These are phyloP conservation scores for Rosa lucieae DNA, from an alignment of 306 rosid species.

Conservation along the genomic window DNA sequence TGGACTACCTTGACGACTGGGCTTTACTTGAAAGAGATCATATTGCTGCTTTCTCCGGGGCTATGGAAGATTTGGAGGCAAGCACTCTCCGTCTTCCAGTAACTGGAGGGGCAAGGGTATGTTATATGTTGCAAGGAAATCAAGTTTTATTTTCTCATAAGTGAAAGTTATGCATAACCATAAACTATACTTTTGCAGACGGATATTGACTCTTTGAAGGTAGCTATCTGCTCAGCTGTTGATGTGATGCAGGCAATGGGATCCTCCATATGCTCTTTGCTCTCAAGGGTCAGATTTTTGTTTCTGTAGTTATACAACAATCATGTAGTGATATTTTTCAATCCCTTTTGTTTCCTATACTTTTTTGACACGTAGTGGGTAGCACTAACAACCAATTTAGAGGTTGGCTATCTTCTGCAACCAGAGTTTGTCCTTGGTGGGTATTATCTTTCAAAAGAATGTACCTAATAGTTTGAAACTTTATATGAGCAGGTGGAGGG, in stretches of 20 bases:
- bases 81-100: constrained; percentile 93
- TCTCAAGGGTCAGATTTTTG: constrained; percentile 63
- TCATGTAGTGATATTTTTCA: not conserved
- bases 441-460: constrained; percentile 11
- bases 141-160: constrained; percentile 23
- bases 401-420: constrained; percentile 4
- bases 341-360: not conserved
- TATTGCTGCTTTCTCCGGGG: constrained; percentile 72
- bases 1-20: constrained; percentile 82
- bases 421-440: not conserved
- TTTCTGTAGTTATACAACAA: not conserved
- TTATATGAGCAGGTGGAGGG: constrained; percentile 58
- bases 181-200: constrained; percentile 50
- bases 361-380: not conserved
- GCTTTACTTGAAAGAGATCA: constrained; percentile 76
- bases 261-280: constrained; percentile 69
- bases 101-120: constrained; percentile 83
- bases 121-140: constrained; percentile 20
- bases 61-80: constrained; percentile 87
- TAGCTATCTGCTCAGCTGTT: constrained; percentile 85
- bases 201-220: constrained; percentile 78
- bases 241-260: constrained; percentile 91
- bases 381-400: not conserved
- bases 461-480: constrained; percentile 14
- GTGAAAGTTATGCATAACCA: constrained; percentile 18